Conservation (phyloP, 805 yeast genomes). For the Millerozyma acaciae region DNA sequence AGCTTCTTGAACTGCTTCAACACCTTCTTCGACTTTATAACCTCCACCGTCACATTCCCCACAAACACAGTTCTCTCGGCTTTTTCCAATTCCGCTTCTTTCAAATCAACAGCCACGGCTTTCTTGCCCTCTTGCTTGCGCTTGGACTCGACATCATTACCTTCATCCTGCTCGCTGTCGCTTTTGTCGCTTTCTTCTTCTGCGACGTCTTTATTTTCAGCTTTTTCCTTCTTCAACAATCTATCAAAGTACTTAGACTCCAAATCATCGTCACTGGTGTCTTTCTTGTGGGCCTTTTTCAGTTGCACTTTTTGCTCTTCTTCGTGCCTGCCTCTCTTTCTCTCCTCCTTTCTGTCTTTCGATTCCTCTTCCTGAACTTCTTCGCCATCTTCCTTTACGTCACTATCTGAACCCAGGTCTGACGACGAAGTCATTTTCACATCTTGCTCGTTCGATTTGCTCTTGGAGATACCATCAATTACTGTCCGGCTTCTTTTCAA, state of each 20-base stretch:
- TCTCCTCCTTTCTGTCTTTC: slow-evolving; percentile 13
- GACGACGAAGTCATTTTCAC: too few relatives aligned
- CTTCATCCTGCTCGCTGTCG: slow-evolving; percentile 11
- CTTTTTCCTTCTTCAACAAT: slow-evolving; percentile 37
- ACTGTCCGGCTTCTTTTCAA: slow-evolving; percentile 19
- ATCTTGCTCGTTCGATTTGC: too few relatives aligned
- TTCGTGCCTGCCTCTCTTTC: slow-evolving; percentile 21
- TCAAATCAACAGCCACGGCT: slow-evolving; percentile 55
- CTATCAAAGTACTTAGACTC: slow-evolving; percentile 54
- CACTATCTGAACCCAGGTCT: slow-evolving; percentile 7
- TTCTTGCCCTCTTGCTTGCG: slow-evolving; percentile 12
- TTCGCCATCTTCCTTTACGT: slow-evolving; percentile 15
- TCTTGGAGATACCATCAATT: slow-evolving; percentile 13
- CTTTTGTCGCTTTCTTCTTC: slow-evolving; percentile 8
- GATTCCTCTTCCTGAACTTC: slow-evolving; percentile 18
- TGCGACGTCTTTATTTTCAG: slow-evolving; percentile 16
- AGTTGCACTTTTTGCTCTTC: slow-evolving; percentile 7
- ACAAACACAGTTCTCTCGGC: slow-evolving; percentile 84
- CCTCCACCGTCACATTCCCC: slow-evolving; percentile 72
- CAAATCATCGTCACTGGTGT: slow-evolving; percentile 45
- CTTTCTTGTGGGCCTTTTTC: slow-evolving; percentile 16
- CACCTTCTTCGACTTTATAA: slow-evolving; percentile 57
- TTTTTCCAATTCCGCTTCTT: slow-evolving; percentile 70
- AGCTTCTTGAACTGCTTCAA: slow-evolving; percentile 62
- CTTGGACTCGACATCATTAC: slow-evolving; percentile 6